Base-by-base conservation (phyloP, 176 grass and related monocot species). In the Phoenix roebelenii region DNA sequence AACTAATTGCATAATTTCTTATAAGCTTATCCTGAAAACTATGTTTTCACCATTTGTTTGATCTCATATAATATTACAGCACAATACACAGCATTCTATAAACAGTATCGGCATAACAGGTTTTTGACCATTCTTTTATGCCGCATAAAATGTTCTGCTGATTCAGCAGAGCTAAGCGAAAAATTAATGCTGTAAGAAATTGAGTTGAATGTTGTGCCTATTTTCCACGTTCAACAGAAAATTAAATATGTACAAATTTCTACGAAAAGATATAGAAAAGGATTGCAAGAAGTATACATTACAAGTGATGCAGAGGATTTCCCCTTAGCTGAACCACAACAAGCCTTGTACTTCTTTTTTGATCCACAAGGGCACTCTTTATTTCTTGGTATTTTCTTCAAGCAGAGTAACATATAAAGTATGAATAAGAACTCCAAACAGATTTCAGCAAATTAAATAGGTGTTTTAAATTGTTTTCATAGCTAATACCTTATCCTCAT, bases 341-440 rank as follows among this genome's bases (percentile, higher is more conserved):
- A 75, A 7, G 66, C 39, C 50, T 82, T 78, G 71, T 81, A 79
- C 51, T 85, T 89, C 71, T 19, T 79, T 28, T 64, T 58, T 54
- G 86, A 89, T 69, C 75, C 74, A 65, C 86, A 85, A 23, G 78
- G 69, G 55, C 86, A 82, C 24, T 65, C 78, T 58, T 80, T 85
- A 52, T 58, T 66, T 70, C 51, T 78, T 69, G 5, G 63, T 51
- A 53, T 66, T 81, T 4, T 71, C 74, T 79, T 68, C 58, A 49
- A 66, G 0, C 65, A 53, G 25, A 24, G 61, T 15, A n/a, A 25
- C 9, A 19, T 64, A 23, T 16, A 6, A 4, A 25, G 65, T 23
- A 19, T 35, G 24, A 51, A 69, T 25, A 52, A 58, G 15, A 1
- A 15, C 12, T 55, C n/a, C n/a, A 69, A 59, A 7, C 7, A 48